These are phyloP conservation scores for Tephrocybe sp. DNA, from an alignment of 768 basidiomycete species.

Conservation along the genomic window DNA sequence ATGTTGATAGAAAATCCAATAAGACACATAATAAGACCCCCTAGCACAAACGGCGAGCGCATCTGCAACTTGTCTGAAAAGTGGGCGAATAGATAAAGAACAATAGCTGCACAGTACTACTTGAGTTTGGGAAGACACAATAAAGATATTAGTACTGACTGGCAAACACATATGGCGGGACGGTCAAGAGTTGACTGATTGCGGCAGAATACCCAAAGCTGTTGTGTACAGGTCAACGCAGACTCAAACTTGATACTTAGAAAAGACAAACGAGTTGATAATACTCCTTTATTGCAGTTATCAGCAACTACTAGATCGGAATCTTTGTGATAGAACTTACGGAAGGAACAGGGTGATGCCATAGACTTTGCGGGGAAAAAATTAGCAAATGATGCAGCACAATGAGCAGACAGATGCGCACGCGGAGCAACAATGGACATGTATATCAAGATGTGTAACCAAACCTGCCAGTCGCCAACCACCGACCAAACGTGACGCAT, in stretches of 20 bases:
- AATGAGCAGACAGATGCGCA: conserved; percentile 32
- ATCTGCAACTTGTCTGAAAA: conserved; percentile 56
- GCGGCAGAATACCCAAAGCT: conserved; percentile 62
- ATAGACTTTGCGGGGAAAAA: conserved; percentile 43
- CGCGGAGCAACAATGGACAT: conserved; percentile 60
- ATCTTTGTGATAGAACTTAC: conserved; percentile 36
- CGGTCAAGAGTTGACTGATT: conserved; percentile 63
- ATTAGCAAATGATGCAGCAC: background rate
- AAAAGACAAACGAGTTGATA: conserved; percentile 45
- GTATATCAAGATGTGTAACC: conserved; percentile 57
- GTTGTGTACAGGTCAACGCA: background rate
- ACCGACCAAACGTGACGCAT: conserved; percentile 53
- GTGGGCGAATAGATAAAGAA: conserved; percentile 50
- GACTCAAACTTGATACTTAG: background rate
- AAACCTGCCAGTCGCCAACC: conserved; percentile 65
- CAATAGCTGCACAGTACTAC: conserved; percentile 42
- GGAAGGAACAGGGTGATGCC: conserved; percentile 73
- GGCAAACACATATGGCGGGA: conserved; percentile 66
- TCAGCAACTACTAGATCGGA: background rate
- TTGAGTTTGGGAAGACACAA: background rate
- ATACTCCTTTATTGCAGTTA: conserved; percentile 50
- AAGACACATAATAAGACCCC: conserved; percentile 47
- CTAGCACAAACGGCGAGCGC: conserved; percentile 60
- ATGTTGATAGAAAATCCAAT: conserved; percentile 69
- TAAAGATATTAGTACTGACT: conserved; percentile 38